Percentiles rank a stretch among this genome's conserved stretches.
These are phyloP conservation scores for Clarireedia sp. DNA, from an alignment of 2,329 filamentous ascomycete genomes.

Conservation along the genomic window DNA sequence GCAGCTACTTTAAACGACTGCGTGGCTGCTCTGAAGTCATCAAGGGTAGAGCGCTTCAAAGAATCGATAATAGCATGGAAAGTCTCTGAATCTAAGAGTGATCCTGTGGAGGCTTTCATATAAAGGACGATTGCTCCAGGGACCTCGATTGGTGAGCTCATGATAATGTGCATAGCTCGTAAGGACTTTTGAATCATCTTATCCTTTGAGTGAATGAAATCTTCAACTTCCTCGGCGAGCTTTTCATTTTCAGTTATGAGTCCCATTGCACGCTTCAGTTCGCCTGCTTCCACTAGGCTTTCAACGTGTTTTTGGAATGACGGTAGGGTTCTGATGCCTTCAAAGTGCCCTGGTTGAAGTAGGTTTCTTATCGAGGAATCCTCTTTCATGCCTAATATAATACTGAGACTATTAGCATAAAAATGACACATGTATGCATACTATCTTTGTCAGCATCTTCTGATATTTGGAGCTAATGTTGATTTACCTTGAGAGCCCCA, in stretches of 20 bases:
- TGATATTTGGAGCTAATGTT: not conserved
- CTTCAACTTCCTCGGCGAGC: slow-evolving; percentile 39
- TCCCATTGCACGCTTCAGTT: slow-evolving; percentile 37
- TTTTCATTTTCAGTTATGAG: slow-evolving; percentile 54
- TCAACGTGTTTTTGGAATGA: slow-evolving; percentile 59
- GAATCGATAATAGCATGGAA: slow-evolving; percentile 37
- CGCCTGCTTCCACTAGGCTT: slow-evolving; percentile 35
- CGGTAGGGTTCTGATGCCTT: slow-evolving; percentile 58
- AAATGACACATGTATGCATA: slow-evolving; percentile 85
- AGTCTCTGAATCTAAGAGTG: slow-evolving; percentile 45
- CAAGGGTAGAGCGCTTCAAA: slow-evolving; percentile 52
- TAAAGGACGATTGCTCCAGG: slow-evolving; percentile 43
- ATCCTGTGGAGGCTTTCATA: slow-evolving; percentile 48
- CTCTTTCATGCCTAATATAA: slow-evolving; percentile 42
- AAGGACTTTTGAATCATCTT: slow-evolving; percentile 37
- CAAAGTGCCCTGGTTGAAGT: slow-evolving; percentile 53
- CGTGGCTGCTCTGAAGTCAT: slow-evolving; percentile 38
- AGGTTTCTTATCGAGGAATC: slow-evolving; percentile 25
- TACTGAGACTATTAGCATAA: slow-evolving; percentile 67
- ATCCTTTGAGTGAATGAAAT: slow-evolving; percentile 29
- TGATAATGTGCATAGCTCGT: slow-evolving; percentile 41
- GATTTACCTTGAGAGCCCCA: slow-evolving; percentile 55
- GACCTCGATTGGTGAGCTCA: slow-evolving; percentile 20
- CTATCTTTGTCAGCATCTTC: slow-evolving; percentile 32
- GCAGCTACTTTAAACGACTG: slow-evolving; percentile 32